Conservation (phyloP, 2,329 filamentous ascomycete genomes). For the Trichoderma breve region DNA sequence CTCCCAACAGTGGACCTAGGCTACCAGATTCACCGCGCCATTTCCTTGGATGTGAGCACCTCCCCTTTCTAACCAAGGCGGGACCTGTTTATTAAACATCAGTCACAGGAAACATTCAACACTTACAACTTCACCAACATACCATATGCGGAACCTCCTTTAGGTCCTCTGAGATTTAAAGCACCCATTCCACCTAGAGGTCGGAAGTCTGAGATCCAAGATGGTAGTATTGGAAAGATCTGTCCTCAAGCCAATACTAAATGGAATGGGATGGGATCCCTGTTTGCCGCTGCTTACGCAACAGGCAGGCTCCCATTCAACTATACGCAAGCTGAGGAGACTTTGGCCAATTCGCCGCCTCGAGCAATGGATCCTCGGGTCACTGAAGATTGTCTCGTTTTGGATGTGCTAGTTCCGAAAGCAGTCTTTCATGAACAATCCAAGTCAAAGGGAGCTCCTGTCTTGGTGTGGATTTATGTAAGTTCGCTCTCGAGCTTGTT, state of each 20-base stretch:
- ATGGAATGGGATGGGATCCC: neutral
- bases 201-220: neutral
- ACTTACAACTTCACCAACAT: neutral
- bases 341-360: neutral
- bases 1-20: neutral
- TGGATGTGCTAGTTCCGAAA: neutral
- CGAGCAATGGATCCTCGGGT: neutral
- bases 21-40: neutral
- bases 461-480: neutral
- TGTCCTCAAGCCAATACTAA: neutral
- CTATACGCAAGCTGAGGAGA: neutral
- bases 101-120: neutral
- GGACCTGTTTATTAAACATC: neutral
- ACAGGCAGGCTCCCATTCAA: neutral
- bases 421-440: neutral
- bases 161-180: neutral
- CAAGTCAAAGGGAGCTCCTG: neutral
- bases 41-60: neutral
- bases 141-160: neutral
- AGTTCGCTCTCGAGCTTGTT: neutral
- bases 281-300: neutral
- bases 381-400: neutral
- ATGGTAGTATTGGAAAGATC: neutral
- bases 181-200: neutral
- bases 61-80: neutral